phyloP scores from a whole-genome alignment of 768 basidiomycete genomes.

The Leccinellum albellum region DNA sequence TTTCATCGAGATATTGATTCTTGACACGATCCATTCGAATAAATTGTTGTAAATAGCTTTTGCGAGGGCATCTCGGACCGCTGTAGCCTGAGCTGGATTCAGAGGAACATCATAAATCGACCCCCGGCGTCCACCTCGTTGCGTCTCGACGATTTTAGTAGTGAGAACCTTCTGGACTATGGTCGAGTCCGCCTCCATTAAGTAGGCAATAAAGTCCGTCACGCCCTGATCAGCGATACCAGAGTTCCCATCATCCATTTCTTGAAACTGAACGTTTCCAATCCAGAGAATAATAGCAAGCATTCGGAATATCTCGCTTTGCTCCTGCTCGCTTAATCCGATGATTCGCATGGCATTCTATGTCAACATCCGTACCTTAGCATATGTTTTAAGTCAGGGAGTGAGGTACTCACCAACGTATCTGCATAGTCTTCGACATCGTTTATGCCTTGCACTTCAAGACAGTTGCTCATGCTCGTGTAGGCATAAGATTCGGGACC shows the following conservation, averaged over 20 bases:
- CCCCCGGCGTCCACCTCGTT: conserved; percentile 86
- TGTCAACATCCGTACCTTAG: neutral
- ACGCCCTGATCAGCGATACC: conserved; percentile 75
- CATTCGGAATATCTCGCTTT: conserved; percentile 90
- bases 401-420: conserved; percentile 63
- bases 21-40: conserved; percentile 98
- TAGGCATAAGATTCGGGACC: conserved; percentile 95
- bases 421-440: conserved; percentile 85
- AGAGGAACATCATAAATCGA: conserved; percentile 96
- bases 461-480: conserved; percentile 87
- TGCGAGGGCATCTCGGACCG: conserved; percentile 87
- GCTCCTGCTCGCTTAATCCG: conserved; percentile 80
- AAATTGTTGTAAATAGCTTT: conserved; percentile 98
- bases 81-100: conserved; percentile 85
- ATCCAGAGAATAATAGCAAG: conserved; percentile 92
- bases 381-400: neutral
- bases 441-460: conserved; percentile 87
- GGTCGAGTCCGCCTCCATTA: conserved; percentile 82
- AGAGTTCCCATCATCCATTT: conserved; percentile 89
- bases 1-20: conserved; percentile 96
- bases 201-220: conserved; percentile 92
- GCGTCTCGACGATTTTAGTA: conserved; percentile 84
- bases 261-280: conserved; percentile 88
- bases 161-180: conserved; percentile 86
- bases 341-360: conserved; percentile 93